Evolutionary conservation across 1,139 yeast genomes (phyloP).

Genomic region (Pneumocystis murina): DNA sequence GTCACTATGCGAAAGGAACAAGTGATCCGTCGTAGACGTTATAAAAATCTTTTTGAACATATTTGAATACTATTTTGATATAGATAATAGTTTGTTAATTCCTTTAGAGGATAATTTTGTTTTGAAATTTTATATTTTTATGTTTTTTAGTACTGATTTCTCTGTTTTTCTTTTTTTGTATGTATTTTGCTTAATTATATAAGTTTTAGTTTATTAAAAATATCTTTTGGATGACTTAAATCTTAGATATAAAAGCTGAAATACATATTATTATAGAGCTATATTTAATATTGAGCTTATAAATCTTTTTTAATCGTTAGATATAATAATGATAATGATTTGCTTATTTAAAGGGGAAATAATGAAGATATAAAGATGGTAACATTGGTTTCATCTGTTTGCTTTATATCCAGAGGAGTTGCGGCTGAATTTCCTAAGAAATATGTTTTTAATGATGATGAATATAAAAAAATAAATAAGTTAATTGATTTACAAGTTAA

Average conservation of each 20-base stretch:
- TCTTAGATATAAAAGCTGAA: not conserved
- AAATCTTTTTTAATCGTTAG: too few species aligned
- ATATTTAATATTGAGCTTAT: not conserved
- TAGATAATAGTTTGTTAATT: too few species aligned
- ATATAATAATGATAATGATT: too few species aligned
- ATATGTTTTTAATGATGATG: conserved; percentile 79
- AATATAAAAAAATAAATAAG: conserved; percentile 76
- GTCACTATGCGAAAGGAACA: conserved; percentile 56
- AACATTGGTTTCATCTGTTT: conserved; percentile 72
- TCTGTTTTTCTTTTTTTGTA: not conserved
- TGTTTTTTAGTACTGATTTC: too few species aligned
- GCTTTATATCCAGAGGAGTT: conserved; percentile 94
- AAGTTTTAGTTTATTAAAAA: too few species aligned
- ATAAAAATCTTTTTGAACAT: not conserved
- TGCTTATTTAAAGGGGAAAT: conserved; percentile 19
- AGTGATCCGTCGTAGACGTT: conserved; percentile 57
- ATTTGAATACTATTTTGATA: too few species aligned
- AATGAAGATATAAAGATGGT: not conserved
- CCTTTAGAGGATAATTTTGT: too few species aligned
- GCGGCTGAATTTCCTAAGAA: conserved; percentile 86
- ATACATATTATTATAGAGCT: not conserved
- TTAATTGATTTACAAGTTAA: conserved; percentile 70
- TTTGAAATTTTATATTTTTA: too few species aligned
- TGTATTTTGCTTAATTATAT: too few species aligned
- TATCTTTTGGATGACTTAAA: not conserved